These are phyloP conservation scores for Fusarium nygamai DNA, from an alignment of 2,329 filamentous ascomycete genomes.

Conservation along the genomic window DNA sequence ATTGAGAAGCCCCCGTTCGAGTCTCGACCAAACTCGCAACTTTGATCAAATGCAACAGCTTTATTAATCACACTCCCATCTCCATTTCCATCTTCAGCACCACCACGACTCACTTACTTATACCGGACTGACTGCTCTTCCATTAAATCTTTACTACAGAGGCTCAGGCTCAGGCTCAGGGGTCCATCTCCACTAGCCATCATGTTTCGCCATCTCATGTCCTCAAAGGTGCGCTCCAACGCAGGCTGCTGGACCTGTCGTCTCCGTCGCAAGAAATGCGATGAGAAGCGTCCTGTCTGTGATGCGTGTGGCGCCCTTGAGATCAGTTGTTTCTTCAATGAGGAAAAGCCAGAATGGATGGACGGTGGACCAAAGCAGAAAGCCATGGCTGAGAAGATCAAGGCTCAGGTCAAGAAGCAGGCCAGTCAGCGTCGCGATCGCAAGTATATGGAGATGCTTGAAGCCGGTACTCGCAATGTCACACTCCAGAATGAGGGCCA, in stretches of 20 bases:
- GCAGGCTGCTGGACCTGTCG: slow-evolving; percentile 70
- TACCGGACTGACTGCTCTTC: neutral
- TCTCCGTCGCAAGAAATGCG: slow-evolving; percentile 70
- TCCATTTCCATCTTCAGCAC: neutral
- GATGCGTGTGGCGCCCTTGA: slow-evolving; percentile 61
- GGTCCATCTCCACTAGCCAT: neutral
- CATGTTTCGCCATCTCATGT: slow-evolving; percentile 46
- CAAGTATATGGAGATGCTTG: slow-evolving; percentile 58
- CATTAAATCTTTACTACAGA: neutral
- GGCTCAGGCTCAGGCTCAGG: neutral
- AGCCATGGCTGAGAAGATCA: slow-evolving; percentile 63
- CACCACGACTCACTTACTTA: neutral
- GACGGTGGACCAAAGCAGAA: slow-evolving; percentile 61
- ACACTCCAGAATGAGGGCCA: slow-evolving; percentile 27
- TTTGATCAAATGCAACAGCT: slow-evolving; percentile 4
- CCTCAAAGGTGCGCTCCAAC: slow-evolving; percentile 51
- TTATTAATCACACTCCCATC: neutral
- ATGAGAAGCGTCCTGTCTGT: slow-evolving; percentile 63
- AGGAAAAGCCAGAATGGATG: slow-evolving; percentile 67
- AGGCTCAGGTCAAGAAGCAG: slow-evolving; percentile 66
- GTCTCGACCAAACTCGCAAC: neutral
- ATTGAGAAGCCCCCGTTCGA: slow-evolving; percentile 14
- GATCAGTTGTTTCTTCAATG: slow-evolving; percentile 64
- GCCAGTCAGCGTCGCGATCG: slow-evolving; percentile 61
- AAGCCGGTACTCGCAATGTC: slow-evolving; percentile 46